Base-by-base conservation (phyloP, 805 yeast genomes). In the Saccharomycopsis sp. region DNA sequence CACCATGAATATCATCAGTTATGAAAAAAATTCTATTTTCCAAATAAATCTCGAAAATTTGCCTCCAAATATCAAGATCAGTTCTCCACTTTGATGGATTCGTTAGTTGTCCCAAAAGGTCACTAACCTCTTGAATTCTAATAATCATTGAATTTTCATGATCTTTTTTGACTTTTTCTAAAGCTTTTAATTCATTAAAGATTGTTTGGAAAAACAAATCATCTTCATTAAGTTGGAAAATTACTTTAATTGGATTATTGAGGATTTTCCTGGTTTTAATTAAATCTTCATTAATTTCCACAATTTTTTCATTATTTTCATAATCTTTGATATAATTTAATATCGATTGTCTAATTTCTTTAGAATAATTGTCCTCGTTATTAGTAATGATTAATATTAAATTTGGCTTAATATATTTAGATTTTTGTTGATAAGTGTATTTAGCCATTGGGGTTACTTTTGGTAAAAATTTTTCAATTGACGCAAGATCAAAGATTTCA, bases 21-120 rank as follows among this genome's bases (percentile, higher is more conserved):
- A 67, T 69, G 57, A 77, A 73, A 47, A 74, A 80, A 25, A 81
- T 71, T 47, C 79, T 81, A 19, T 74, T 67, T 47, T 80, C 88
- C 20, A 79, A 64, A 49, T 79, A 81, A 17, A 70, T 56, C 50
- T 67, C 71, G 58, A 81, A 80, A 8, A 81, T 64, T 50, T 76
- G 74, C 43, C 89, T 61, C 89, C 89, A 82, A 6, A 65, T 63
- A 50, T 76, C 76, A 57, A 80, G 59, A 52, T 81, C 89, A 1
- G 67, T 59, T 29, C 61, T 63, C 40, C 63, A 66, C 33, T 55
- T 55, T 28, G 59, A 58, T 0, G 78, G 74, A 12, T 60, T 51
- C 0, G 70, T 54, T 14, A 64, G 56, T 5, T 58, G 52, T 2
- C 66, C 57, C 3, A 76, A 59, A 4, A 54, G 47, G 12, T 55